Evolutionary conservation across 2,329 filamentous ascomycete genomes (phyloP), one percentile per base, ranked within the genome.

Genomic region (Chaetomiaceae sp.): DNA sequence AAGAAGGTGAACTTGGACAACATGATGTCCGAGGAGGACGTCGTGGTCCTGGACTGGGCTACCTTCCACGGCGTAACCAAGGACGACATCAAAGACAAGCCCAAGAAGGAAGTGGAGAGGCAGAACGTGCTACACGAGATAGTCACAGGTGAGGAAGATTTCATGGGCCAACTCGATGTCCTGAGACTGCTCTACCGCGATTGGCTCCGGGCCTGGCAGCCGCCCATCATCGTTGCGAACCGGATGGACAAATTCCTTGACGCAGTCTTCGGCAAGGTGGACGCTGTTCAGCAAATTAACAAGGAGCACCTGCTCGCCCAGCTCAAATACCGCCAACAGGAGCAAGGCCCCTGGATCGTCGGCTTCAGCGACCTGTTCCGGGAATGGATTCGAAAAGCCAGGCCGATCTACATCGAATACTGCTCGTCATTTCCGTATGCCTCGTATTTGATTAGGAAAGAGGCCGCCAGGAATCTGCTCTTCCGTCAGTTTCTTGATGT

Each of bases 281-380:
- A 97, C 59, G 82, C 84, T 0, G 89, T 99, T 32, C 88, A 92
- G 65, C 84, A 86, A 60, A 90, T 91, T 62, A 97, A 97, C 69
- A 94, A 95, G 68, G 91, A 96, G 58, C 86, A 94, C 67, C 79
- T 99, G 18, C 74, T 99, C 21, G 87, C 92, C 2, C 92, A 96
- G 68, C 80, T 99, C 63, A 97, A 97, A 66, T 99, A 97, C 67
- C 84, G 94, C 23, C 94, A 99, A 68, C 88, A 94, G 64, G 94
- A 97, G 67, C 92, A 99, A 72, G 94, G 94, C 0, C 94, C 94
- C 0, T 99, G 90, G 84, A 86, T 99, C 54, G 78, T 82, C 11
- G 94, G 94, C 3, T 96, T 96, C 71, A 96, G 91, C 66, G 94
- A 97, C 65, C 89, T 99, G 45, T 97, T 99, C 75, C 80, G 94